Evolutionary conservation across 306 rosid species (phyloP).

Genomic region (Medicago ruthenica): DNA sequence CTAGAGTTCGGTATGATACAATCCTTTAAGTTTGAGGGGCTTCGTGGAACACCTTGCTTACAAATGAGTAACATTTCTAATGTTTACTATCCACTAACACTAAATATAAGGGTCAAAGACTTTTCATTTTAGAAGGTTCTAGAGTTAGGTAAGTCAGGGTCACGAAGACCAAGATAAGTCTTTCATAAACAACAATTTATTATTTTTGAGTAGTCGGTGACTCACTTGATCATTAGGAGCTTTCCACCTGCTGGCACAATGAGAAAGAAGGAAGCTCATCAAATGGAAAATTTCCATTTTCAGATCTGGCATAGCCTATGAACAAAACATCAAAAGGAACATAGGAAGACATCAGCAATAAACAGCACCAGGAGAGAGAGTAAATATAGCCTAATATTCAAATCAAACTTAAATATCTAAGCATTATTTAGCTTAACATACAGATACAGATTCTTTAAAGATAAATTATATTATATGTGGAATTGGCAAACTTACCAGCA

Average conservation of each 20-base stretch:
- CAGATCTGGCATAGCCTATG: conserved; percentile 92
- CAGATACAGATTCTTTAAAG: conserved; percentile 27
- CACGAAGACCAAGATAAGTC: conserved; percentile 28
- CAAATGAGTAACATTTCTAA: conserved; percentile 15
- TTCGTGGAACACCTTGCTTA: conserved; percentile 32
- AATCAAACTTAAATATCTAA: conserved; percentile 10
- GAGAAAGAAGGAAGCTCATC: conserved; percentile 93
- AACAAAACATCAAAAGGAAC: conserved; percentile 42
- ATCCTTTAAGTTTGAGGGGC: conserved; percentile 23
- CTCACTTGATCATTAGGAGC: conserved; percentile 81
- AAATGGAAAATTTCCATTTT: conserved; percentile 97
- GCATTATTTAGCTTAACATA: conserved; percentile 29
- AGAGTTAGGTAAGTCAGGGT: conserved; percentile 16
- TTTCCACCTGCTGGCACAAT: conserved; percentile 93
- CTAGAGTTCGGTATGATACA: conserved; percentile 14
- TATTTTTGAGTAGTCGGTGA: conserved; percentile 14
- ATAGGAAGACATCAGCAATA: conserved; percentile 27
- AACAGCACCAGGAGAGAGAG: background rate
- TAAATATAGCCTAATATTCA: conserved; percentile 25
- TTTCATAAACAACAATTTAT: conserved; percentile 13
- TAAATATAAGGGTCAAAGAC: conserved; percentile 3
- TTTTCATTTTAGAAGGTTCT: conserved; percentile 24
- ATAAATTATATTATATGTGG: conserved; percentile 18
- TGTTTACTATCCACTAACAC: conserved; percentile 19
- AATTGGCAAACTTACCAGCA: conserved; percentile 72